A percentile compares a stretch with the other conserved stretches of the same genome.
phyloP scores from a whole-genome alignment of 192 early-diverging fungal species.

The Umbelopsis vinacea region DNA sequence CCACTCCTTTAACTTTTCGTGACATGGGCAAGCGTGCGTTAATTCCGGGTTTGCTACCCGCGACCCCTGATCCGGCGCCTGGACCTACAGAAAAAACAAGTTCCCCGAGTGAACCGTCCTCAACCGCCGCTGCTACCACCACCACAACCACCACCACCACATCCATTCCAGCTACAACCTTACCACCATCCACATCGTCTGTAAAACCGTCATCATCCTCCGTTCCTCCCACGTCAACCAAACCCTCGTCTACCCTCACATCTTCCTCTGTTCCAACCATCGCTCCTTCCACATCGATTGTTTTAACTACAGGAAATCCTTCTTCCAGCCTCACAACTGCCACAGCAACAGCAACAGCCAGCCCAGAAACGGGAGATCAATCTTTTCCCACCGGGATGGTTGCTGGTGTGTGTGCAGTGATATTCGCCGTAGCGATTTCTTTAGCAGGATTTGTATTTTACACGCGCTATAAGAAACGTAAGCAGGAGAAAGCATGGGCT shows the following conservation, averaged over 20 bases:
- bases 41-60: background rate
- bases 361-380: background rate
- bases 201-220: background rate
- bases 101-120: background rate
- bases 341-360: background rate
- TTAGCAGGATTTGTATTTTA: constrained; percentile 10
- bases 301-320: background rate
- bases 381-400: constrained; percentile 2
- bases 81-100: background rate
- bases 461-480: background rate
- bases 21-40: background rate
- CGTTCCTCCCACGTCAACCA: background rate
- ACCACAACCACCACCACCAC: background rate
- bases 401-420: background rate
- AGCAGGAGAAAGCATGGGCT: background rate
- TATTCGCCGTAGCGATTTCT: background rate
- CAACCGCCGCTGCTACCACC: too few species aligned
- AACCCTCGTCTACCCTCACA: background rate
- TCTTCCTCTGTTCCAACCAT: background rate
- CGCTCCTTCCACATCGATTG: constrained; percentile 1
- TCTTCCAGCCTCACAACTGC: background rate
- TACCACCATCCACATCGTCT: background rate
- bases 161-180: background rate
- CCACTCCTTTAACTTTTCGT: background rate
- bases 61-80: background rate